These are phyloP conservation scores for Apophysomyces ossiformis DNA, from an alignment of 371 early-diverging fungal species.

Conservation along the genomic window DNA sequence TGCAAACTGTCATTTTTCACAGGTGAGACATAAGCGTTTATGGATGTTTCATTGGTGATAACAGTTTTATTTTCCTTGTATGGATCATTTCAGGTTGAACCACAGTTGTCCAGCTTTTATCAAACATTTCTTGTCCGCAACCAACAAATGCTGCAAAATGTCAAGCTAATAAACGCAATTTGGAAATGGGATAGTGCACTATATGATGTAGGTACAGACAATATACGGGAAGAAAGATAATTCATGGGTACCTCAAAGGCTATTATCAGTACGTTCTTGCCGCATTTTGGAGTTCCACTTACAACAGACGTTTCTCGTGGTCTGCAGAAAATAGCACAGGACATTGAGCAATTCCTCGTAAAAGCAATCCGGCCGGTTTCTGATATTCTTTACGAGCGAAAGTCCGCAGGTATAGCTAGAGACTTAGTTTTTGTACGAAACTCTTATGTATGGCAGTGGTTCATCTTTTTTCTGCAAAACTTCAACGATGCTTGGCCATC, in stretches of 20 bases:
- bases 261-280: conserved; percentile 3
- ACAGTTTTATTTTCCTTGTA: neutral
- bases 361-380: neutral
- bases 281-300: neutral
- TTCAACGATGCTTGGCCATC: conserved; percentile 3
- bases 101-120: neutral
- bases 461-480: neutral
- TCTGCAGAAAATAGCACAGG: neutral
- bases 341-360: neutral
- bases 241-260: neutral
- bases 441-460: neutral
- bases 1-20: neutral
- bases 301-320: neutral
- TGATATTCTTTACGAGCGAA: neutral
- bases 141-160: neutral
- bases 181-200: neutral
- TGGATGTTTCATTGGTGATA: neutral
- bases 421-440: neutral
- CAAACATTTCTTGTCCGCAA: neutral
- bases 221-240: neutral
- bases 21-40: neutral
- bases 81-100: neutral
- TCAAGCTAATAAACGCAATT: neutral
- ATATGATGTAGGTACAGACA: neutral
- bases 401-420: neutral